Conservation (phyloP, 2,329 filamentous ascomycete species). For the Microdochium bolleyi region DNA sequence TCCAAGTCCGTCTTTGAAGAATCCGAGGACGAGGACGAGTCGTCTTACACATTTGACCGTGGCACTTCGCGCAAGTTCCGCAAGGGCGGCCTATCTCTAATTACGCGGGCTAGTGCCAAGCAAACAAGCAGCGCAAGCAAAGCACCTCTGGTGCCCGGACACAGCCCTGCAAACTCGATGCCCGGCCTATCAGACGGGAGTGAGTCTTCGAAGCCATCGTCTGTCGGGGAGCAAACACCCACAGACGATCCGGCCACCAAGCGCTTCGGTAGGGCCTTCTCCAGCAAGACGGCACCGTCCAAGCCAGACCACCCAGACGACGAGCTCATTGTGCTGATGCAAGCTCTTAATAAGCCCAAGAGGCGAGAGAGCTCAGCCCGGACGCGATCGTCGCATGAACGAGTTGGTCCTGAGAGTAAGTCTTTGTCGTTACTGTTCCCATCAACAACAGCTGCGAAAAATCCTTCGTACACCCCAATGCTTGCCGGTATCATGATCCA, state of each 20-base stretch:
- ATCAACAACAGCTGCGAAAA: not conserved
- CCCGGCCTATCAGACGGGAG: not conserved
- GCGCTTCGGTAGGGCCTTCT: not conserved
- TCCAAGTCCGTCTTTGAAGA: not conserved
- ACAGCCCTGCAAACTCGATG: not conserved
- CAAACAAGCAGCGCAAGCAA: not conserved
- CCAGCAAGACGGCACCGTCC: not conserved
- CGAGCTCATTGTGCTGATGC: not conserved
- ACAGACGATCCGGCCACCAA: not conserved
- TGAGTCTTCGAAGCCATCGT: not conserved
- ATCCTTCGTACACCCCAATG: not conserved
- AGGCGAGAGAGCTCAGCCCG: not conserved
- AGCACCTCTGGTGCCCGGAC: not conserved
- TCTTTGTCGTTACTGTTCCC: not conserved
- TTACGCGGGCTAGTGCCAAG: not conserved
- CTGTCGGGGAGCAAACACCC: not conserved
- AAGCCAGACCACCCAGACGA: not conserved
- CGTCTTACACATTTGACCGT: not conserved
- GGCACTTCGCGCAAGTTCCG: not conserved
- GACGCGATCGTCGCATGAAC: not conserved
- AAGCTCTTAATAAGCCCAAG: not conserved
- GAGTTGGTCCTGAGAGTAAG: not conserved
- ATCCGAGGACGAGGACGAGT: not conserved
- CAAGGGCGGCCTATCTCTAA: not conserved
- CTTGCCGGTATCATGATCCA: not conserved